Conservation (phyloP, 305 asterid genomes). For the Plantago rigida region DNA sequence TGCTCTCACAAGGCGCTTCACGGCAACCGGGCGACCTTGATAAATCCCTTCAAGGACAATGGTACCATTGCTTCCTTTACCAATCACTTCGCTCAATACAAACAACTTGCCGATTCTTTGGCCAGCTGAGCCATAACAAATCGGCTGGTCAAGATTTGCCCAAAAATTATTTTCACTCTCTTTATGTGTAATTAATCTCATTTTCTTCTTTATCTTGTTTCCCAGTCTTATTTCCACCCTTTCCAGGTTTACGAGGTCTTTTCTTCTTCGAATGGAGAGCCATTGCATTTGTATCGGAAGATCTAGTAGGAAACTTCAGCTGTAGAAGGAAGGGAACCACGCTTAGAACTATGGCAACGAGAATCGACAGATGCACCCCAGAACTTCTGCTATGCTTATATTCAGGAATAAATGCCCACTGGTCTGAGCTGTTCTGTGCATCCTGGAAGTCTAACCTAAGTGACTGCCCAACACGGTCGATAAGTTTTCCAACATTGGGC, state of each 20-base stretch:
- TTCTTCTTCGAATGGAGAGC: slow-evolving; percentile 46
- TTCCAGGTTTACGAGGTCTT: slow-evolving; percentile 53
- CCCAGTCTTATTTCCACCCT: slow-evolving; percentile 37
- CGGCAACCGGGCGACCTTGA: slow-evolving; percentile 82
- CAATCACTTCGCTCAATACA: slow-evolving; percentile 66
- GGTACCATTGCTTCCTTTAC: slow-evolving; percentile 89
- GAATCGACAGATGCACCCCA: slow-evolving; percentile 20
- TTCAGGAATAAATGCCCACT: no score
- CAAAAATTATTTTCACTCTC: slow-evolving; percentile 37
- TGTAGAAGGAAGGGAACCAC: slow-evolving; percentile 25
- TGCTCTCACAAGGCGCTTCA: slow-evolving; percentile 82
- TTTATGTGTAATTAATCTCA: slow-evolving; percentile 28
- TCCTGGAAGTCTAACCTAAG: slow-evolving; percentile 25
- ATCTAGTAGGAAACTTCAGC: slow-evolving; percentile 15
- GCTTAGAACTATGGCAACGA: slow-evolving; percentile 32
- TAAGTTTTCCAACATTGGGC: slow-evolving; percentile 52
- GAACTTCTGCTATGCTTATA: no score
- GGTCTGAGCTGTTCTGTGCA: slow-evolving; percentile 21
- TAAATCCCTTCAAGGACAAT: slow-evolving; percentile 77
- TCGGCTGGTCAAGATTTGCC: slow-evolving; percentile 42
- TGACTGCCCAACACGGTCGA: slow-evolving; percentile 34
- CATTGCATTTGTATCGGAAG: slow-evolving; percentile 25
- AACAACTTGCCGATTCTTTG: slow-evolving; percentile 67
- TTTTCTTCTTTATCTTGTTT: slow-evolving; percentile 40
- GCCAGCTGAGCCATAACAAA: slow-evolving; percentile 39